phyloP scores from a whole-genome alignment of 106 monocot species.

The Hemerocallis citrina region DNA sequence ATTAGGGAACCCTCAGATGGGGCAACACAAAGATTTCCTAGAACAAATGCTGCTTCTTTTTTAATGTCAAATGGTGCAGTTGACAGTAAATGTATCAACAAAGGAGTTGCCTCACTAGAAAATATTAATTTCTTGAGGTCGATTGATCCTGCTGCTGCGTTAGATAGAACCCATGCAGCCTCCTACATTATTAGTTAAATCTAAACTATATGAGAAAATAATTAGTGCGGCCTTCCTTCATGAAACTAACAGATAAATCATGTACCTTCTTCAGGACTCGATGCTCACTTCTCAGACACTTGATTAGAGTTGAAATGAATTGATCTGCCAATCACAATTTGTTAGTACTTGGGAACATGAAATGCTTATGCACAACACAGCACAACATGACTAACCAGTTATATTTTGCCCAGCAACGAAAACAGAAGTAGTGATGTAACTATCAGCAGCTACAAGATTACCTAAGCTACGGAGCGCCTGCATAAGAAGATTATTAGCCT shows the following conservation, averaged over 20 bases:
- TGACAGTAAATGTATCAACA: conserved; percentile 57
- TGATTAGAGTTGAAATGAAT: conserved; percentile 53
- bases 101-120: conserved; percentile 49
- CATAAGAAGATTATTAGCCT: conserved; percentile 3
- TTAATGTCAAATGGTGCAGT: conserved; percentile 76
- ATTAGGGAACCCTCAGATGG: conserved; percentile 52
- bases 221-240: not conserved
- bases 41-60: conserved; percentile 82
- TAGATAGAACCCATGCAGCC: conserved; percentile 88
- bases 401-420: conserved; percentile 54
- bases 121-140: conserved; percentile 79
- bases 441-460: conserved; percentile 75
- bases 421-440: conserved; percentile 44
- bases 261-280: conserved; percentile 84
- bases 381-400: conserved; percentile 31
- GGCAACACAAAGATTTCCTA: conserved; percentile 86
- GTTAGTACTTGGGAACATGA: conserved; percentile 6
- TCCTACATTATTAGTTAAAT: conserved; percentile 40
- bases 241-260: not conserved
- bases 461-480: conserved; percentile 94
- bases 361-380: not conserved
- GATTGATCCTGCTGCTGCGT: conserved; percentile 72
- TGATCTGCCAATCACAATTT: conserved; percentile 40
- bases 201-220: conserved; percentile 3
- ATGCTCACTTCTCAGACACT: conserved; percentile 80